phyloP scores from a whole-genome alignment of 371 early-diverging fungal genomes.

The Mucor circinelloides region DNA sequence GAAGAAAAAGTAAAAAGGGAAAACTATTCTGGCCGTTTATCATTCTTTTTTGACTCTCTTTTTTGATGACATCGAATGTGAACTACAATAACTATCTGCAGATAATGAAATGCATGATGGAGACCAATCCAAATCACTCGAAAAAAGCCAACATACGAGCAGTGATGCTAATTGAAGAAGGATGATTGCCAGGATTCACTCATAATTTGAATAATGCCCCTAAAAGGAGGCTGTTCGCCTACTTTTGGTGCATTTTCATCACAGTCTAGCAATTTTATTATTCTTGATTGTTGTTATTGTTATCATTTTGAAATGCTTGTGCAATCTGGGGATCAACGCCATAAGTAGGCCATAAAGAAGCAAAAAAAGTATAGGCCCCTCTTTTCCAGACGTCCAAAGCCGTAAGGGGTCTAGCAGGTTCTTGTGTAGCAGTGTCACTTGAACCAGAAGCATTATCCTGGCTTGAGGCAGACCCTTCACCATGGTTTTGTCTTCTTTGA shows the following conservation, averaged over 20 bases:
- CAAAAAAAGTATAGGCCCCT: slow-evolving; percentile 41
- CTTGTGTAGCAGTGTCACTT: not conserved
- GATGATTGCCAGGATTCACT: not conserved
- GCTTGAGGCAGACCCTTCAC: not conserved
- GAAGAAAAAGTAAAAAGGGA: not conserved
- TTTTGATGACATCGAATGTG: not conserved
- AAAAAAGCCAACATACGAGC: not conserved
- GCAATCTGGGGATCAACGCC: slow-evolving; percentile 44
- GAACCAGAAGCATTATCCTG: not conserved
- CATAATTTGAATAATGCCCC: not conserved
- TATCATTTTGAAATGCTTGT: slow-evolving; percentile 45
- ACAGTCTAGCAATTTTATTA: not conserved
- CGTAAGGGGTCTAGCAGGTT: slow-evolving; percentile 15
- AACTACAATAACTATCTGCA: not conserved
- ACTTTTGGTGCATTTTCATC: not conserved
- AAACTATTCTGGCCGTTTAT: not conserved
- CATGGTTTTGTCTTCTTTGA: not conserved
- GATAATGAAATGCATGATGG: not conserved
- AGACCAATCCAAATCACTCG: not conserved
- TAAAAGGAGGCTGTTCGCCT: not conserved
- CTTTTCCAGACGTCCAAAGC: slow-evolving; percentile 30
- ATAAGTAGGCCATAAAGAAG: slow-evolving; percentile 51
- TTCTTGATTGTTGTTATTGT: slow-evolving; percentile 8
- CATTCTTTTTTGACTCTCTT: not conserved
- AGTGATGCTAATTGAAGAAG: not conserved